A percentile compares a stretch with the other conserved stretches of the same genome.
These are phyloP conservation scores for Trypanosoma cruzi DNA, from an alignment of 208 protist genomes.

Conservation along the genomic window DNA sequence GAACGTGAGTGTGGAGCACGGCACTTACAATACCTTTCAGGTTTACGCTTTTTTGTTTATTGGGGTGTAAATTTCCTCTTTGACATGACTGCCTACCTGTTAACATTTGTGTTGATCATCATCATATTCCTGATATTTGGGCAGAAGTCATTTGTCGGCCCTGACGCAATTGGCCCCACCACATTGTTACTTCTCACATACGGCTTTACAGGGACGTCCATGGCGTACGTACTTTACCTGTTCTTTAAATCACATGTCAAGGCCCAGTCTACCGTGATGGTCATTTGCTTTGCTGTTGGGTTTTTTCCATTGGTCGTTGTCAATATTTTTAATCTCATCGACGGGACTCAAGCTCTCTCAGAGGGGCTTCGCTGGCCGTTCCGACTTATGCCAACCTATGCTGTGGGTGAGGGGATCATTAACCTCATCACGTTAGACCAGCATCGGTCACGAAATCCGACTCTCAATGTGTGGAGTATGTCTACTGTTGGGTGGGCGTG, in stretches of 20 bases:
- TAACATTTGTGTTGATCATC: conserved; percentile 59
- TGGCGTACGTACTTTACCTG: conserved; percentile 66
- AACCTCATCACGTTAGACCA: background rate
- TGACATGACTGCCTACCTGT: conserved; percentile 58
- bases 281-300: conserved; percentile 73
- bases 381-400: conserved; percentile 67
- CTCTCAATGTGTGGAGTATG: conserved; percentile 47
- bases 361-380: conserved; percentile 55
- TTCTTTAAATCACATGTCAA: conserved; percentile 63
- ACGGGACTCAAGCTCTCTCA: conserved; percentile 39
- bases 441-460: conserved; percentile 13
- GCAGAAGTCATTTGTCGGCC: conserved; percentile 54
- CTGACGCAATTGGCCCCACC: conserved; percentile 38
- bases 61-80: conserved; percentile 80
- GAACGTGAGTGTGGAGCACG: conserved; percentile 72
- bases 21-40: conserved; percentile 81
- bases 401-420: background rate
- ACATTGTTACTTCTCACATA: conserved; percentile 66
- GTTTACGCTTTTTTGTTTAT: conserved; percentile 62
- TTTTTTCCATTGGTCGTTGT: conserved; percentile 67
- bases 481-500: conserved; percentile 45
- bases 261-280: conserved; percentile 66
- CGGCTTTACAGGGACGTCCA: conserved; percentile 54
- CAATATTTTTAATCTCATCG: conserved; percentile 46
- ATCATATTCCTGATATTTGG: conserved; percentile 64